These are phyloP conservation scores for Colletotrichum chlorophyti DNA, from an alignment of 2,329 filamentous ascomycete genomes.

Conservation along the genomic window DNA sequence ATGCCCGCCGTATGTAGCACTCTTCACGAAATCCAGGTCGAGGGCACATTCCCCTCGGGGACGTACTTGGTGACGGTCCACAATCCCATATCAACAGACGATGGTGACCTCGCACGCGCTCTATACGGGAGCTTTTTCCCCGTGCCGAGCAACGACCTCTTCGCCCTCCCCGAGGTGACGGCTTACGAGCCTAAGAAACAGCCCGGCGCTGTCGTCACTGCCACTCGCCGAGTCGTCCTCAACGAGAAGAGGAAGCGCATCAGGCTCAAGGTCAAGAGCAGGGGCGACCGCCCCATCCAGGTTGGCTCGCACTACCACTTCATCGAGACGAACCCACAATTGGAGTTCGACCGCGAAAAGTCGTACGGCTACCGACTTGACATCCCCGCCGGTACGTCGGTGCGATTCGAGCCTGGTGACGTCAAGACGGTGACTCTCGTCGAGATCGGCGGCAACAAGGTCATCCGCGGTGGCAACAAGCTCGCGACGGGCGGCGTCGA, in stretches of 20 bases:
- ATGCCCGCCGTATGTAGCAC: slow-evolving; percentile 81
- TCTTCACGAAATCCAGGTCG: slow-evolving; percentile 86
- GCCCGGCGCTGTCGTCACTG: slow-evolving; percentile 81
- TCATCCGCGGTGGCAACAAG: slow-evolving; percentile 85
- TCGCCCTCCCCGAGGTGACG: slow-evolving; percentile 68
- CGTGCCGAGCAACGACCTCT: slow-evolving; percentile 71
- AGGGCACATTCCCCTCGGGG: slow-evolving; percentile 89
- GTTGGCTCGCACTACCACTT: slow-evolving; percentile 97
- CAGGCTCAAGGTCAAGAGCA: slow-evolving; percentile 79
- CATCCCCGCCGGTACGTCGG: slow-evolving; percentile 88
- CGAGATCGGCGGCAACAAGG: slow-evolving; percentile 80
- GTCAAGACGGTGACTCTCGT: slow-evolving; percentile 89
- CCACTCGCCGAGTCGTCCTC: slow-evolving; percentile 71
- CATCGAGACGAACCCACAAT: slow-evolving; percentile 88
- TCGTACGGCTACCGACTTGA: slow-evolving; percentile 89
- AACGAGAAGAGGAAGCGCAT: slow-evolving; percentile 79
- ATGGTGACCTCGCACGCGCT: slow-evolving; percentile 85
- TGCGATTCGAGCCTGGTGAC: slow-evolving; percentile 94
- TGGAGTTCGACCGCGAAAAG: slow-evolving; percentile 84
- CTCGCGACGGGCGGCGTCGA: slow-evolving; percentile 79
- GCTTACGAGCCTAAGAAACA: slow-evolving; percentile 72
- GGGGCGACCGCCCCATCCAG: slow-evolving; percentile 89
- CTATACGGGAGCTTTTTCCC: slow-evolving; percentile 93
- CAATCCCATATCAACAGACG: slow-evolving; percentile 83
- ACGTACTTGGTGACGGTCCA: slow-evolving; percentile 96